These are phyloP conservation scores for Globisporangium middletonii DNA, from an alignment of 352 stramenopile species.

Conservation along the genomic window DNA sequence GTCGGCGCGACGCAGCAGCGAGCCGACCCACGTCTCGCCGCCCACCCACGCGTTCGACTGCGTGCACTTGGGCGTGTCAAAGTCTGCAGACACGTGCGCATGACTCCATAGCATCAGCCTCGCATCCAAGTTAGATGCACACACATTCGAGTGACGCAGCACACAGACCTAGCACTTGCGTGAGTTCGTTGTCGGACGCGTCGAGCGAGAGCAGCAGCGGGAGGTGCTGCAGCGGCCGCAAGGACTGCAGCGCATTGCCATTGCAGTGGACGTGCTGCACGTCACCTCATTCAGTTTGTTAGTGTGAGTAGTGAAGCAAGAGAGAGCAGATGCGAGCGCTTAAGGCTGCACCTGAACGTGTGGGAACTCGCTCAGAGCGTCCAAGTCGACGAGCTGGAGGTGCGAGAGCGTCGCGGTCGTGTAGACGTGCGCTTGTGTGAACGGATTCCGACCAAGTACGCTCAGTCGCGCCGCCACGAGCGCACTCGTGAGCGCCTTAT, in stretches of 20 bases:
- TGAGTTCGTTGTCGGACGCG: slow-evolving; percentile 52
- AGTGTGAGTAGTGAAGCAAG: neutral
- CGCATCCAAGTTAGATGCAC: neutral
- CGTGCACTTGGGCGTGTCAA: slow-evolving; percentile 54
- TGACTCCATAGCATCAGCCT: neutral
- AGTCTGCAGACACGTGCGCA: slow-evolving; percentile 25
- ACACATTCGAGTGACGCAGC: no score
- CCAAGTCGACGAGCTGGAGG: slow-evolving; percentile 37
- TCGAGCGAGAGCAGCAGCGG: slow-evolving; percentile 51
- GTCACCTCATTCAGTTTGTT: neutral
- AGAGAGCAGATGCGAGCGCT: no score
- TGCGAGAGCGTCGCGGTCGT: slow-evolving; percentile 42
- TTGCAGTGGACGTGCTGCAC: slow-evolving; percentile 50
- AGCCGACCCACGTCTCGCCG: slow-evolving; percentile 55
- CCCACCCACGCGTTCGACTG: slow-evolving; percentile 43
- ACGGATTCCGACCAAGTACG: slow-evolving; percentile 56
- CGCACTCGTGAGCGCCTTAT: slow-evolving; percentile 23
- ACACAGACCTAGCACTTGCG: slow-evolving; percentile 29
- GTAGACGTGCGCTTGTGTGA: slow-evolving; percentile 54
- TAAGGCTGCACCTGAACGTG: slow-evolving; percentile 40
- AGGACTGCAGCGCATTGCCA: slow-evolving; percentile 39
- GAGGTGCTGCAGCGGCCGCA: slow-evolving; percentile 41
- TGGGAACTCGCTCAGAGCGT: slow-evolving; percentile 34
- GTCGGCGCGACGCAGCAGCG: slow-evolving; percentile 46
- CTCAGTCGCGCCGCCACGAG: slow-evolving; percentile 35